phyloP scores from a whole-genome alignment of 495 filamentous ascomycete genomes.

The Halenospora varia region DNA sequence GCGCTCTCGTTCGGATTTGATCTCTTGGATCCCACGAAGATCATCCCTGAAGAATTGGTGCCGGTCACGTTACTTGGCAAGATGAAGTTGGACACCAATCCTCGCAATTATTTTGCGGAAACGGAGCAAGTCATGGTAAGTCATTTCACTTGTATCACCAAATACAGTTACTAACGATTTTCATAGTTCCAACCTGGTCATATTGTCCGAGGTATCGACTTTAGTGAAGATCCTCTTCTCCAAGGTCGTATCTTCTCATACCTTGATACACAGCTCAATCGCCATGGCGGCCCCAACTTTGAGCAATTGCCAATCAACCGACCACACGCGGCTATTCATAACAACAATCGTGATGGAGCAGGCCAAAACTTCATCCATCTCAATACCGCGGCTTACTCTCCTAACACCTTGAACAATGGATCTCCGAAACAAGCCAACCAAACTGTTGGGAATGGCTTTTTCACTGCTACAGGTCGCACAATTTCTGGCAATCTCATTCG shows the following conservation, averaged over 20 bases:
- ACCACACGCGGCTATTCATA: constrained; percentile 59
- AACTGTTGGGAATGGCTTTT: constrained; percentile 67
- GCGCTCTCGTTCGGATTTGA: constrained; percentile 65
- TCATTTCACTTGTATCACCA: constrained; percentile 3
- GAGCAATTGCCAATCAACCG: constrained; percentile 74
- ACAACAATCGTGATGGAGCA: constrained; percentile 67
- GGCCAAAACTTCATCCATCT: constrained; percentile 51
- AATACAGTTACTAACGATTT: constrained; percentile 5
- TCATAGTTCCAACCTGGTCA: constrained; percentile 51
- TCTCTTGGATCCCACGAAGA: constrained; percentile 71
- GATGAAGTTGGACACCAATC: constrained; percentile 67
- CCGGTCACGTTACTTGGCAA: constrained; percentile 63
- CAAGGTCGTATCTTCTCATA: constrained; percentile 74
- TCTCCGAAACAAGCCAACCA: constrained; percentile 67
- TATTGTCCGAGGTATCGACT: constrained; percentile 69
- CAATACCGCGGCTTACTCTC: constrained; percentile 52
- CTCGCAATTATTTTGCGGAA: constrained; percentile 74
- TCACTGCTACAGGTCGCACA: constrained; percentile 59
- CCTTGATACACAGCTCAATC: constrained; percentile 71
- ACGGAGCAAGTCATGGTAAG: constrained; percentile 68
- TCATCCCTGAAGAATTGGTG: constrained; percentile 68
- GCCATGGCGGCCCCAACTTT: constrained; percentile 69
- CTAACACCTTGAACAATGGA: constrained; percentile 63
- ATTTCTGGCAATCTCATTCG: constrained; percentile 54
- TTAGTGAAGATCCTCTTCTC: constrained; percentile 68